Evolutionary conservation across 805 yeast genomes (phyloP).

Genomic region (Debaryomyces castellii): DNA sequence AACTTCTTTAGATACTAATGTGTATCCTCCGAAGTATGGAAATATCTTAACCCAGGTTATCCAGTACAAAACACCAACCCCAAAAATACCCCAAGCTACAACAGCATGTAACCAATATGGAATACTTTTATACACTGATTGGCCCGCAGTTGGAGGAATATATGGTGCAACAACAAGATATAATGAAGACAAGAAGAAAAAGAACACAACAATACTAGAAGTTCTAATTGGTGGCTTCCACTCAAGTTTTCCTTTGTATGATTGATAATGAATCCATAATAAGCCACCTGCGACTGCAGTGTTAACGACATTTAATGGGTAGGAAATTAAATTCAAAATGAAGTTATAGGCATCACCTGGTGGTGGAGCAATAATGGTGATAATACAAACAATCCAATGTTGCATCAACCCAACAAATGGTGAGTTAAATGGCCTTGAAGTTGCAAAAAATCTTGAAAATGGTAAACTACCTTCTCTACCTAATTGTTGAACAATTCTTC

Average conservation of each 20-base stretch:
- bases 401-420: slow-evolving; percentile 73
- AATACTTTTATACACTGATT: slow-evolving; percentile 63
- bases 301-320: slow-evolving; percentile 78
- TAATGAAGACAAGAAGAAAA: slow-evolving; percentile 63
- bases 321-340: slow-evolving; percentile 74
- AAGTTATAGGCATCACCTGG: slow-evolving; percentile 88
- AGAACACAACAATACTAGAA: slow-evolving; percentile 57
- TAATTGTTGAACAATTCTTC: slow-evolving; percentile 74
- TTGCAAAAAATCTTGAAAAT: slow-evolving; percentile 66
- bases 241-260: slow-evolving; percentile 45
- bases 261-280: slow-evolving; percentile 55
- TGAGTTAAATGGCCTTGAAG: slow-evolving; percentile 69
- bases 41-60: slow-evolving; percentile 56
- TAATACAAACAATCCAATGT: slow-evolving; percentile 73
- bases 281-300: slow-evolving; percentile 62
- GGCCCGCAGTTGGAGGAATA: slow-evolving; percentile 67
- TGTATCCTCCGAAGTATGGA: slow-evolving; percentile 56
- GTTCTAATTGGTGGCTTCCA: slow-evolving; percentile 79
- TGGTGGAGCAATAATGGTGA: slow-evolving; percentile 72
- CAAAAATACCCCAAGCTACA: slow-evolving; percentile 76
- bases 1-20: slow-evolving; percentile 50
- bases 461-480: slow-evolving; percentile 84
- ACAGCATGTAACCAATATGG: slow-evolving; percentile 83
- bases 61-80: slow-evolving; percentile 67
- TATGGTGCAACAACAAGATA: slow-evolving; percentile 77